Percentiles rank a stretch among this genome's conserved stretches.
Conservation (phyloP, 192 early-diverging fungal genomes). For the Entrophospora sp. region DNA sequence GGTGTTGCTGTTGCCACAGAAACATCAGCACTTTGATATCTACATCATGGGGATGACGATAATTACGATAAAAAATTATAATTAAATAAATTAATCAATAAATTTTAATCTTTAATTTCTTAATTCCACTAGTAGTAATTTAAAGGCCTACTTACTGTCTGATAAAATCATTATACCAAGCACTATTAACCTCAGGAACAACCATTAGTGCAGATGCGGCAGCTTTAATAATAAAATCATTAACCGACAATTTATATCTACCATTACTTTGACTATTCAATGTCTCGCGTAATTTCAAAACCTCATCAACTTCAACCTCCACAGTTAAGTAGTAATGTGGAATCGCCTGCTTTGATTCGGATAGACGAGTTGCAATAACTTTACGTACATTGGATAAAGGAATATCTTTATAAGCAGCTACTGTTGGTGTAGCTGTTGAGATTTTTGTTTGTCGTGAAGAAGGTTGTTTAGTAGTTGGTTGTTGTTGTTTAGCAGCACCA, state of each 20-base stretch:
- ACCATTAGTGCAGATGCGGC: constrained; percentile 78
- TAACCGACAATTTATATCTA: constrained; percentile 94
- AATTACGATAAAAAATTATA: no score
- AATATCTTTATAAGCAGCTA: constrained; percentile 59
- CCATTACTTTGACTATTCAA: constrained; percentile 79
- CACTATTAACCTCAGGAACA: constrained; percentile 89
- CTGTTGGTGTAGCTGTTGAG: constrained; percentile 29
- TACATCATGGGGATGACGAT: no score
- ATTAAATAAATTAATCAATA: no score
- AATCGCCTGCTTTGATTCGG: constrained; percentile 64
- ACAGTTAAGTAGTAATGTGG: constrained; percentile 82
- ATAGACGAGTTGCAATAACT: constrained; percentile 68
- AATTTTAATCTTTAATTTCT: no score
- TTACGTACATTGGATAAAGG: constrained; percentile 71
- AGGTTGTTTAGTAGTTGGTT: no score
- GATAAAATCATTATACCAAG: constrained; percentile 78
- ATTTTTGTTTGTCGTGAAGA: constrained; percentile 39
- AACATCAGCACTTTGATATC: constrained; percentile 86
- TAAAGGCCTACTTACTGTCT: constrained; percentile 56
- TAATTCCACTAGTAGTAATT: no score
- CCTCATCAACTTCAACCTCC: constrained; percentile 84
- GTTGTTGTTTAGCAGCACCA: no score
- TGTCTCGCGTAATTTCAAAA: constrained; percentile 75
- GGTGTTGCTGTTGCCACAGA: constrained; percentile 93
- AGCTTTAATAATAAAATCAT: constrained; percentile 98